A percentile compares a stretch with the other conserved stretches of the same genome.
These are phyloP conservation scores for Sarcomyxa edulis DNA, from an alignment of 768 basidiomycete species.

Conservation along the genomic window DNA sequence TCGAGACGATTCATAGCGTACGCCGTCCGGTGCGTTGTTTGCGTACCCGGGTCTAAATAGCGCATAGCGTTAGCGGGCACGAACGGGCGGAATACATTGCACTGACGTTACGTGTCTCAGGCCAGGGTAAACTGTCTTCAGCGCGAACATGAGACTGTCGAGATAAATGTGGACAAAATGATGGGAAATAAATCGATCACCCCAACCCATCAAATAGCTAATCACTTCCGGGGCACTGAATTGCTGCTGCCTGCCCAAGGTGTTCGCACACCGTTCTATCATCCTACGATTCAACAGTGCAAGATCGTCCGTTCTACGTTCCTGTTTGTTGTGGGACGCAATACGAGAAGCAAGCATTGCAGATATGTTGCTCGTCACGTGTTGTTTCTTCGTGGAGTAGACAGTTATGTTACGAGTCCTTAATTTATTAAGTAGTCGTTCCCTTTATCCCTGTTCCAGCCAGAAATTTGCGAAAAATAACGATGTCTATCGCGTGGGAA, in stretches of 20 bases:
- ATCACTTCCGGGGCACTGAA: constrained; percentile 31
- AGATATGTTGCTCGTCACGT: constrained; percentile 23
- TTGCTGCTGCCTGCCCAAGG: constrained; percentile 27
- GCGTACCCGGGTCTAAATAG: neutral
- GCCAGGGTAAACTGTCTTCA: constrained; percentile 18
- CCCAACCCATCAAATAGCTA: constrained; percentile 37
- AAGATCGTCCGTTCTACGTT: constrained; percentile 7
- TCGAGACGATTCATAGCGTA: neutral
- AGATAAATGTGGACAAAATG: constrained; percentile 28
- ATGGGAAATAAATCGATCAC: constrained; percentile 31
- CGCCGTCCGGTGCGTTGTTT: neutral
- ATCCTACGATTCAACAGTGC: constrained; percentile 19
- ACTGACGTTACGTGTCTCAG: constrained; percentile 4
- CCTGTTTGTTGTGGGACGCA: constrained; percentile 16
- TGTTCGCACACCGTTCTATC: constrained; percentile 26
- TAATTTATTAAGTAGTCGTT: no score
- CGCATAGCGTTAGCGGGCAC: no score
- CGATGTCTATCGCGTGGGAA: no score
- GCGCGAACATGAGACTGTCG: constrained; percentile 14
- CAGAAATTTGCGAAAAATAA: no score
- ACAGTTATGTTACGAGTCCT: no score
- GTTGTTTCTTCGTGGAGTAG: constrained; percentile 36
- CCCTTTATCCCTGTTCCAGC: no score
- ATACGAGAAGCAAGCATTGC: constrained; percentile 28
- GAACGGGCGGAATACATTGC: no score